A percentile compares a stretch with the other conserved stretches of the same genome.
Evolutionary conservation across 164 flowering plant genomes (phyloP).

Genomic region (Kingdonia uniflora): DNA sequence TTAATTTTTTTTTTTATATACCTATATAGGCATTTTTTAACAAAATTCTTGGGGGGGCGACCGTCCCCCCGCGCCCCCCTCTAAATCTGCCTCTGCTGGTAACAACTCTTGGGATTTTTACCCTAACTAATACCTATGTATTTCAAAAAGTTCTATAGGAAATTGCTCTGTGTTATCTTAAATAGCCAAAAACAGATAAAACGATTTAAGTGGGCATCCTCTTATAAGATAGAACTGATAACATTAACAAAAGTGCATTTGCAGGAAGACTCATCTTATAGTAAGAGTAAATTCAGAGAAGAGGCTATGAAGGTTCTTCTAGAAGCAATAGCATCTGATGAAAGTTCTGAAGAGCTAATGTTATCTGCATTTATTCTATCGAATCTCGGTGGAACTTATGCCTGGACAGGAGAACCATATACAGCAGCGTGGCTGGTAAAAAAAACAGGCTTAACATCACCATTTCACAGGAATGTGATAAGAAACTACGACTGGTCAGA

Average conservation of each 20-base stretch:
- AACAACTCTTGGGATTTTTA: too few species aligned
- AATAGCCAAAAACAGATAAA: too few species aligned
- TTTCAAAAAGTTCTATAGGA: too few species aligned
- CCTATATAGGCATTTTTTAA: too few species aligned
- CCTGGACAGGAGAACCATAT: conserved; percentile 72
- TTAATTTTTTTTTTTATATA: too few species aligned
- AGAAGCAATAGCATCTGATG: conserved; percentile 34
- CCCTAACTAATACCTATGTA: too few species aligned
- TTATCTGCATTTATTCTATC: conserved; percentile 55
- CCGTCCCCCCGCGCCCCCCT: too few species aligned
- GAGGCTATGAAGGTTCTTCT: conserved; percentile 53
- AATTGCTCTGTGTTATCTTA: too few species aligned
- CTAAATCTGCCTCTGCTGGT: too few species aligned
- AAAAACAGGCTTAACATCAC: conserved; percentile 49
- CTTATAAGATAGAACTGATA: too few species aligned
- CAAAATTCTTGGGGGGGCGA: too few species aligned
- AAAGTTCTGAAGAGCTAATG: conserved; percentile 26
- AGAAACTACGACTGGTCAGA: conserved; percentile 51
- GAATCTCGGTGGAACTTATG: conserved; percentile 68
- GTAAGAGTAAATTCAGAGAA: conserved; percentile 34
- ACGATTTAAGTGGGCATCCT: too few species aligned
- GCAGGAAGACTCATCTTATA: conserved; percentile 44
- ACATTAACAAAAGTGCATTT: neutral
- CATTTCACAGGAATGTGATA: conserved; percentile 43
- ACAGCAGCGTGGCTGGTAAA: conserved; percentile 64